Conservation (phyloP, 148 eudicot species). For the Amaranthus palmeri region DNA sequence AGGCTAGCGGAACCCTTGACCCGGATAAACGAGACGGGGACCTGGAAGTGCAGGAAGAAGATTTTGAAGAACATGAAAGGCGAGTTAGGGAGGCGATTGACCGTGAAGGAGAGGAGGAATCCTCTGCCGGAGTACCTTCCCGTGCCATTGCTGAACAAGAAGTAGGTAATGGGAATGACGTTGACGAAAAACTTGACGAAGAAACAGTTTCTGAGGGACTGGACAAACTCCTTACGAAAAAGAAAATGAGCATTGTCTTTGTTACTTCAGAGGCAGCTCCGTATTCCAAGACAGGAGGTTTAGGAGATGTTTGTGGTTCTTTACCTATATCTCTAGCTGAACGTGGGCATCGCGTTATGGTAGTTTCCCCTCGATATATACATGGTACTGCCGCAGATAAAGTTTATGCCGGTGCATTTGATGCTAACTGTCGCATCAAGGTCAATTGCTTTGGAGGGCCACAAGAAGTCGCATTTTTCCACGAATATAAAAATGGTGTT, state of each 20-base stretch:
- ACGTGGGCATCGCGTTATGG: slow-evolving; percentile 98
- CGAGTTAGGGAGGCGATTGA: slow-evolving; percentile 5
- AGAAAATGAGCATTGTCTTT: slow-evolving; percentile 54
- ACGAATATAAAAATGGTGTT: slow-evolving; percentile 84
- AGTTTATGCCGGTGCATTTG: slow-evolving; percentile 47
- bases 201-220: slow-evolving; percentile 25
- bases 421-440: slow-evolving; percentile 45
- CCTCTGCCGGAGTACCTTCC: neutral
- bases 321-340: slow-evolving; percentile 84
- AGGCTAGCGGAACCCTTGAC: no score
- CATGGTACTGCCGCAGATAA: slow-evolving; percentile 75
- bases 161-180: slow-evolving; percentile 4
- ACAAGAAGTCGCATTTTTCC: slow-evolving; percentile 84
- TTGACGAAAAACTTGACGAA: slow-evolving; percentile 11
- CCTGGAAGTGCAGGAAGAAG: slow-evolving; percentile 16
- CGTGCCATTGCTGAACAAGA: slow-evolving; percentile 15
- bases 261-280: slow-evolving; percentile 91
- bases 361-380: slow-evolving; percentile 79
- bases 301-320: slow-evolving; percentile 99
- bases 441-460: slow-evolving; percentile 75
- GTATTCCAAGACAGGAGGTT: slow-evolving; percentile 95
- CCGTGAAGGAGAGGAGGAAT: slow-evolving; percentile 10
- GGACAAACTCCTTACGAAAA: slow-evolving; percentile 30
- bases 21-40: slow-evolving; percentile 5
- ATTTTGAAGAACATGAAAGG: slow-evolving; percentile 15